Conservation (phyloP, 2,329 filamentous ascomycete genomes). For the Pseudocercospora cruenta region DNA sequence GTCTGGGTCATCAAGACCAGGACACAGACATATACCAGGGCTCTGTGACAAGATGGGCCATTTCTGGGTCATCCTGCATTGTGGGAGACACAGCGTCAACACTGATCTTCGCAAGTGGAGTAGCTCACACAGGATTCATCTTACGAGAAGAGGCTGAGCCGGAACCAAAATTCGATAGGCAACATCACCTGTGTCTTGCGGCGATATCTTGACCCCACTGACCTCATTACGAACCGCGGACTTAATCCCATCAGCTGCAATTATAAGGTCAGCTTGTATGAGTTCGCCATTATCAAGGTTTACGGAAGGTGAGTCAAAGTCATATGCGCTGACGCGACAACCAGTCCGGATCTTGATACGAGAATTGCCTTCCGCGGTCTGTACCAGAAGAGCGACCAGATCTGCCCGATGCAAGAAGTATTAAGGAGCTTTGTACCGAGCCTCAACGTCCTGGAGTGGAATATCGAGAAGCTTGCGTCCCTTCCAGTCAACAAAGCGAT, state of each 20-base stretch:
- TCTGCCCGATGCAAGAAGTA: slow-evolving; percentile 41
- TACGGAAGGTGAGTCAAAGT: slow-evolving; percentile 33
- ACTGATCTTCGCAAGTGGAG: no score
- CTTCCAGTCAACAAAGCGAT: slow-evolving; percentile 39
- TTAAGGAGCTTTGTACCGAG: slow-evolving; percentile 36
- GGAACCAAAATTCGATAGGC: slow-evolving; percentile 39
- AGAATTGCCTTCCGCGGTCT: slow-evolving; percentile 17
- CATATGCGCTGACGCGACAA: slow-evolving; percentile 31
- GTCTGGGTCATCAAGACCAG: no score
- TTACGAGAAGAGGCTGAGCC: slow-evolving; percentile 28
- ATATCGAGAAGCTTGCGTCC: slow-evolving; percentile 33
- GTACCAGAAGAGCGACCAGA: slow-evolving; percentile 31
- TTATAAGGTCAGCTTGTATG: slow-evolving; percentile 33
- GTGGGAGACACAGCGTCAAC: no score
- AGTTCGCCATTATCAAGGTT: slow-evolving; percentile 26
- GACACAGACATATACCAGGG: slow-evolving; percentile 28
- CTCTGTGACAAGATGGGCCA: slow-evolving; percentile 32
- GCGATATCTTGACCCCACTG: slow-evolving; percentile 31
- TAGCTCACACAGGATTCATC: not conserved
- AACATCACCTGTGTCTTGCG: slow-evolving; percentile 37
- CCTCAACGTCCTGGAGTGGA: slow-evolving; percentile 28
- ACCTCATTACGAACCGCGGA: slow-evolving; percentile 33
- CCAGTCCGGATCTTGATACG: slow-evolving; percentile 29
- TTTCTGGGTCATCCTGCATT: slow-evolving; percentile 31
- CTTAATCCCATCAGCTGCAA: slow-evolving; percentile 40